Percentiles rank a stretch among this genome's conserved stretches.
These are phyloP conservation scores for Theileria annulata DNA, from an alignment of 169 alveolate genomes.

Conservation along the genomic window DNA sequence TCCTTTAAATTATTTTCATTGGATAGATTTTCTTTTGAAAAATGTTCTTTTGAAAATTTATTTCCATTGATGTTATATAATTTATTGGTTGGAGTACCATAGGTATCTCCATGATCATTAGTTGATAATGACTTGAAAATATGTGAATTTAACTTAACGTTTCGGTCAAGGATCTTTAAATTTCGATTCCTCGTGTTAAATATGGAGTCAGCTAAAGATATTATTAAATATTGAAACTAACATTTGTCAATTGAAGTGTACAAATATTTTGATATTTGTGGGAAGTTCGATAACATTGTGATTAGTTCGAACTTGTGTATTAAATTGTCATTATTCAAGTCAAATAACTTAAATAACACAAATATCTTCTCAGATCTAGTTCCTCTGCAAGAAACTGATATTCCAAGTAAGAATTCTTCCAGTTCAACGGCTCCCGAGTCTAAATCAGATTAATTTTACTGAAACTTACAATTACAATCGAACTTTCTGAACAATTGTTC, in stretches of 20 bases:
- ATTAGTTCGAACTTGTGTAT: conserved; percentile 81
- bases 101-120: neutral
- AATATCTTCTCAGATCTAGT: conserved; percentile 80
- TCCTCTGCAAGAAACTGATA: conserved; percentile 84
- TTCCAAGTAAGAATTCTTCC: conserved; percentile 82
- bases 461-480: conserved; percentile 63
- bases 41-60: too few species aligned
- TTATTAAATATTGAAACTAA: conserved; percentile 10
- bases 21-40: too few species aligned
- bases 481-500: conserved; percentile 81
- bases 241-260: conserved; percentile 45
- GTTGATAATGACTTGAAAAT: neutral
- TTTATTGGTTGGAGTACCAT: neutral
- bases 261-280: conserved; percentile 70
- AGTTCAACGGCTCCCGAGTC: conserved; percentile 77
- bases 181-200: conserved; percentile 59
- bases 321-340: conserved; percentile 77
- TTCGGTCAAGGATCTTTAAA: conserved; percentile 40
- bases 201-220: conserved; percentile 26
- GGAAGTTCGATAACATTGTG: conserved; percentile 85
- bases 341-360: conserved; percentile 84
- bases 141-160: conserved; percentile 4
- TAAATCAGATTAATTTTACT: conserved; percentile 3
- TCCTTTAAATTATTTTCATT: too few species aligned
- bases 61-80: neutral